These are phyloP conservation scores for Scleromitrula shiraiana DNA, from an alignment of 2,329 filamentous ascomycete genomes.

Conservation along the genomic window DNA sequence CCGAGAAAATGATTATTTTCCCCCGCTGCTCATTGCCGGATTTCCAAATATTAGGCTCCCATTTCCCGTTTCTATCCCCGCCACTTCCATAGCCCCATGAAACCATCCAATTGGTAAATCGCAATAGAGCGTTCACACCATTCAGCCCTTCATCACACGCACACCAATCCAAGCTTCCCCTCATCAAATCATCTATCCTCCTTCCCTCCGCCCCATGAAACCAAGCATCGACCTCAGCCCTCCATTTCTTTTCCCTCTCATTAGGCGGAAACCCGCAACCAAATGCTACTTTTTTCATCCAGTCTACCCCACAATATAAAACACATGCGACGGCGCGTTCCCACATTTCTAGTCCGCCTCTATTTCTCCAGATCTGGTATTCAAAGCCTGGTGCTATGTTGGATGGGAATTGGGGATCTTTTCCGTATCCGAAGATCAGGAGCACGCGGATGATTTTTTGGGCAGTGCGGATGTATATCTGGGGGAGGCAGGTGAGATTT, in stretches of 20 bases:
- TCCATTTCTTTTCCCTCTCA: background rate
- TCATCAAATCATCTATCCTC: background rate
- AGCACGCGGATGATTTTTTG: background rate
- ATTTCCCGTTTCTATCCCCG: background rate
- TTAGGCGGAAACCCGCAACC: background rate
- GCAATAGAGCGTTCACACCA: background rate
- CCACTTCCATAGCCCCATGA: background rate
- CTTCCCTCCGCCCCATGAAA: background rate
- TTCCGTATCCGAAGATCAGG: background rate
- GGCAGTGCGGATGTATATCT: background rate
- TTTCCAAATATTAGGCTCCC: background rate
- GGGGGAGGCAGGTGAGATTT: background rate
- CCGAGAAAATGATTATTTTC: background rate
- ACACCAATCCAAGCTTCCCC: background rate
- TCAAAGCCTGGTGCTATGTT: background rate
- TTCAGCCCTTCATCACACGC: background rate
- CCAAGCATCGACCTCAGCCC: background rate
- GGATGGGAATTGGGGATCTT: background rate
- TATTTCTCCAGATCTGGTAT: background rate
- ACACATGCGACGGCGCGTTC: background rate
- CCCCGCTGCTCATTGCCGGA: background rate
- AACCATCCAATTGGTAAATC: background rate
- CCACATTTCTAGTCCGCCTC: background rate
- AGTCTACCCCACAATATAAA: background rate
- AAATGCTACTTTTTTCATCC: background rate